Conservation (phyloP, 306 rosid species). For the Abrus pulchellus region DNA sequence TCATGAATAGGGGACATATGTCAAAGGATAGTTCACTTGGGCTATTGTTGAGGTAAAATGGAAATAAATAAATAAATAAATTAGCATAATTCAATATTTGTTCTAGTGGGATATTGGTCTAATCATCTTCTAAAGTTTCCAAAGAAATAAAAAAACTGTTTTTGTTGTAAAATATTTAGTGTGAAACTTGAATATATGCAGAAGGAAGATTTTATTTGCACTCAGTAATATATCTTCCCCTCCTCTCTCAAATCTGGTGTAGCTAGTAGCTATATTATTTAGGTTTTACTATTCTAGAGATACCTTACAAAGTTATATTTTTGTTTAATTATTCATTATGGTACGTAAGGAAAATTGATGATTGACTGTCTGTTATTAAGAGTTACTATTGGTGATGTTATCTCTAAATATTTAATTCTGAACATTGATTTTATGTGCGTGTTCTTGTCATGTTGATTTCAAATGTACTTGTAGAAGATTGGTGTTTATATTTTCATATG, state of each 20-base stretch:
- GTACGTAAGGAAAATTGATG: conserved; percentile 4
- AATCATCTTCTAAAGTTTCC: conserved; percentile 11
- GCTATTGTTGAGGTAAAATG: conserved; percentile 12
- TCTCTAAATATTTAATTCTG: conserved; percentile 27
- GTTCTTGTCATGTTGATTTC: conserved; percentile 23
- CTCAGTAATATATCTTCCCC: neutral
- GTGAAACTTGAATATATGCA: conserved; percentile 22
- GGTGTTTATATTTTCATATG: conserved; percentile 42
- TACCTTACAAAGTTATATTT: neutral
- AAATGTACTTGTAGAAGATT: conserved; percentile 37
- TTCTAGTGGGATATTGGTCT: conserved; percentile 5
- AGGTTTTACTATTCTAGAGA: neutral
- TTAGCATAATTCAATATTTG: conserved; percentile 8
- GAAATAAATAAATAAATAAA: neutral
- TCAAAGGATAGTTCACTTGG: neutral
- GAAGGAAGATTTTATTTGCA: conserved; percentile 1
- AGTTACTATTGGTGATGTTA: conserved; percentile 3
- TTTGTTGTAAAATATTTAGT: conserved; percentile 2
- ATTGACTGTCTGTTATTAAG: conserved; percentile 12
- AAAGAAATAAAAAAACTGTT: neutral
- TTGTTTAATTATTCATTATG: conserved; percentile 23
- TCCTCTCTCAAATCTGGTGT: neutral
- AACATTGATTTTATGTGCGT: conserved; percentile 4
- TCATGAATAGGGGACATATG: neutral
- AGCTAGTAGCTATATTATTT: neutral